Conservation (phyloP, 1,284 basidiomycete species). For the Fomitopsis betulina region DNA sequence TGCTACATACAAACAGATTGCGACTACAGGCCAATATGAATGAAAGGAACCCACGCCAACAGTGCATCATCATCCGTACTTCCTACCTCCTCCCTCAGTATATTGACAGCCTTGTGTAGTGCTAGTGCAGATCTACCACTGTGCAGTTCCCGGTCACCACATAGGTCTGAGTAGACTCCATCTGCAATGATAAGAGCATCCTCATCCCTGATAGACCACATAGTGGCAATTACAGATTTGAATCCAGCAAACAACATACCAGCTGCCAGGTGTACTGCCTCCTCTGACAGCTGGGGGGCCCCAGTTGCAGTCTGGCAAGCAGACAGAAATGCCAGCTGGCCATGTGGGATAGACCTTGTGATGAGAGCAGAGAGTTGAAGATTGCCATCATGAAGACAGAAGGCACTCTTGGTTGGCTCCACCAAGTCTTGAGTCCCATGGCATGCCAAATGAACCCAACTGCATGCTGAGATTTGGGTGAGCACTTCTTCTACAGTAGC, state of each 20-base stretch:
- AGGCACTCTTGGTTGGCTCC: slow-evolving; percentile 8
- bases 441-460: slow-evolving; percentile 27
- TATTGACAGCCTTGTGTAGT: background rate
- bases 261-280: slow-evolving; percentile 22
- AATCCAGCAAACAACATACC: slow-evolving; percentile 22
- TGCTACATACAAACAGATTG: background rate
- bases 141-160: background rate
- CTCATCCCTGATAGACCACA: slow-evolving; percentile 20
- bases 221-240: slow-evolving; percentile 18
- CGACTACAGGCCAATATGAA: background rate
- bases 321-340: slow-evolving; percentile 21
- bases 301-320: slow-evolving; percentile 24
- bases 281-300: slow-evolving; percentile 15
- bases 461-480: slow-evolving; percentile 11
- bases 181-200: background rate
- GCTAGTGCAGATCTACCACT: background rate
- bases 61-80: background rate
- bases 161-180: background rate
- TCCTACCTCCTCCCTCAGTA: background rate
- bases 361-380: slow-evolving; percentile 12
- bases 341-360: slow-evolving; percentile 11
- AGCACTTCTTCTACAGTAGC: slow-evolving; percentile 17
- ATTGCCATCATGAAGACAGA: slow-evolving; percentile 11
- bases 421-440: slow-evolving; percentile 22
- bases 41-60: background rate